A percentile compares a stretch with the other conserved stretches of the same genome.
Conservation (phyloP, 2,329 filamentous ascomycete genomes). For the Fusarium sp. region DNA sequence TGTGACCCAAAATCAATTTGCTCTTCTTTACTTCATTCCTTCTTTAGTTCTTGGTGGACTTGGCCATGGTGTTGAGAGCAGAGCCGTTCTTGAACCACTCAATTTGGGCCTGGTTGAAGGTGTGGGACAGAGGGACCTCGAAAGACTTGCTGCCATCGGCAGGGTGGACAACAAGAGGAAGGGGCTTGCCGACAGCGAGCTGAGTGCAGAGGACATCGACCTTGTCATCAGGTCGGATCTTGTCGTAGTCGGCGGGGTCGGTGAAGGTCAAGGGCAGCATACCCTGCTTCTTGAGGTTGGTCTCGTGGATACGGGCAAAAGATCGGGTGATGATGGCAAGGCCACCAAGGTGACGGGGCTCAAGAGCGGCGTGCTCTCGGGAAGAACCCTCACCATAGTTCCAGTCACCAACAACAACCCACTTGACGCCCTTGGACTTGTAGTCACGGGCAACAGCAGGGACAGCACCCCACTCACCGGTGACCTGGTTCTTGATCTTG, state of each 20-base stretch:
- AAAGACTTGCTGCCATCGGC: slow-evolving; percentile 80
- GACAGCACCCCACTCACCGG: slow-evolving; percentile 85
- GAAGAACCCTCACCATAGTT: slow-evolving; percentile 99
- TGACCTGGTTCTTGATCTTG: slow-evolving; percentile 94
- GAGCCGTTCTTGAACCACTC: slow-evolving; percentile 99
- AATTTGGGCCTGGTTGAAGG: slow-evolving; percentile 97
- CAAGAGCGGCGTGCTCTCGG: slow-evolving; percentile 97
- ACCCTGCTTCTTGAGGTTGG: slow-evolving; percentile 99
- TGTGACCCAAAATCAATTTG: slow-evolving; percentile 40
- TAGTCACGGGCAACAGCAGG: slow-evolving; percentile 96
- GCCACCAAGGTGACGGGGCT: slow-evolving; percentile 96
- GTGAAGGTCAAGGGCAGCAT: slow-evolving; percentile 98
- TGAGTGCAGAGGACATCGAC: slow-evolving; percentile 90
- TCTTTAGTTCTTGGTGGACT: slow-evolving; percentile 59
- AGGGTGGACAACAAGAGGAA: slow-evolving; percentile 92
- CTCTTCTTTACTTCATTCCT: slow-evolving; percentile 24
- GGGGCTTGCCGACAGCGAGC: slow-evolving; percentile 89
- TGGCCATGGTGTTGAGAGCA: slow-evolving; percentile 99
- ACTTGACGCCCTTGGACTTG: slow-evolving; percentile 95
- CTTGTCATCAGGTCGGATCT: slow-evolving; percentile 92
- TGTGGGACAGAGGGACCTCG: slow-evolving; percentile 88
- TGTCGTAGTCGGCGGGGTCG: slow-evolving; percentile 97
- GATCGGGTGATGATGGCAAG: slow-evolving; percentile 95
- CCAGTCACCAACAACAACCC: slow-evolving; percentile 99
- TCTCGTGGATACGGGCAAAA: slow-evolving; percentile 99